These are phyloP conservation scores for Amaranthus hypochondriacus DNA, from an alignment of 148 eudicot genomes.

Conservation along the genomic window DNA sequence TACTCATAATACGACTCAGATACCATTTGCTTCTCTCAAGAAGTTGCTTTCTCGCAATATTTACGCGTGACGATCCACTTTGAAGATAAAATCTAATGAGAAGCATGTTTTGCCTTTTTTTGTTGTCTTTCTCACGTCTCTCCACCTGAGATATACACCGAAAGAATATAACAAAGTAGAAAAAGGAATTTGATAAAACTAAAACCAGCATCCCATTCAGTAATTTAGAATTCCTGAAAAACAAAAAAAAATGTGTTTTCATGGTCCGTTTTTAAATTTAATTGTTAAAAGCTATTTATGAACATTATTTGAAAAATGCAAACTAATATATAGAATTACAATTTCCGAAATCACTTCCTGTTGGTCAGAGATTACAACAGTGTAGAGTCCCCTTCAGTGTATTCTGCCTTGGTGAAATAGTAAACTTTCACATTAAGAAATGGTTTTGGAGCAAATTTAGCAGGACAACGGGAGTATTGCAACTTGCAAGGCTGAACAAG, in stretches of 20 bases:
- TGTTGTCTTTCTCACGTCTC: slow-evolving; percentile 75
- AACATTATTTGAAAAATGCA: background rate
- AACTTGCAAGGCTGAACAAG: too few species aligned
- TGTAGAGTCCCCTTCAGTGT: too few species aligned
- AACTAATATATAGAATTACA: too few species aligned
- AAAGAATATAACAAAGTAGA: slow-evolving; percentile 15
- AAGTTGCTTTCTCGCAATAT: slow-evolving; percentile 76
- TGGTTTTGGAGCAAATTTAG: too few species aligned
- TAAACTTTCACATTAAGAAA: too few species aligned
- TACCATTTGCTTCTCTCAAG: slow-evolving; percentile 91
- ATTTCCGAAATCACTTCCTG: too few species aligned
- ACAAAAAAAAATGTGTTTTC: background rate
- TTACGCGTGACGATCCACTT: slow-evolving; percentile 60
- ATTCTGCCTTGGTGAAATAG: too few species aligned
- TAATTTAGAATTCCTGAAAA: background rate
- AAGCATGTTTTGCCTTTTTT: slow-evolving; percentile 61
- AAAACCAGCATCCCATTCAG: background rate
- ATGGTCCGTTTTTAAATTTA: background rate
- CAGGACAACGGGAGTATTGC: too few species aligned
- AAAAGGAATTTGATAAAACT: slow-evolving; percentile 1
- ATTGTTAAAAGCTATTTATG: background rate
- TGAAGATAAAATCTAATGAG: slow-evolving; percentile 79
- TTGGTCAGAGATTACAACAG: too few species aligned
- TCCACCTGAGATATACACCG: slow-evolving; percentile 59
- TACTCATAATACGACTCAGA: slow-evolving; percentile 75